Evolutionary conservation across 495 filamentous ascomycete species (phyloP), one percentile per base, ranked within the genome.

Genomic region (Hypoxylon crocopeplum): DNA sequence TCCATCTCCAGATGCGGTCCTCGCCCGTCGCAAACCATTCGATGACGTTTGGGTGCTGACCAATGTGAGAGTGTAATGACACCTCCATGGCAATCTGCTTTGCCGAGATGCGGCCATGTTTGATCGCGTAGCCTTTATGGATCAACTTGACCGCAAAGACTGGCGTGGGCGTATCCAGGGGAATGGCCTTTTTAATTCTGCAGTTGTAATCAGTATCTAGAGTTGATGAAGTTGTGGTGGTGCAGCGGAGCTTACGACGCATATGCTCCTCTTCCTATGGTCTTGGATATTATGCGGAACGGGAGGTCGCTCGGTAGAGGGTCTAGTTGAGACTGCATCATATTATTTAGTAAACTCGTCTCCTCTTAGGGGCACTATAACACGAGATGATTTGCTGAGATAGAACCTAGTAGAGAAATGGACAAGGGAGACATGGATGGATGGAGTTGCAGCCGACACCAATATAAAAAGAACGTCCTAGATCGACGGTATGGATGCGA

Each of bases 61-160:
- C 89, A 38, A 97, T 87, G 66, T 92, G 86, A 29, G 82, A 84
- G 75, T 99, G 94, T 6, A 98, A 83, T 7, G 88, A 90, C 25
- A 93, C 86, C 74, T 99, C 94, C 77, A 95, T 86, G 54, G 83
- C 80, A 33, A 99, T 83, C 73, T 98, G 94, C 68, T 93, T 90
- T 17, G 88, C 82, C 25, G 86, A 90, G 59, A 99, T 88, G 54
- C 90, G 89, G 70, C 94, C 94, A 79, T 93, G 86, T 53, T 87
- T 86, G 55, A 90, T 79, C 48, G 95, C 94, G 71, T 96, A 94
- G 50, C 88, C 88, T 75, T 98, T 98, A 78, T 98, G 91, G 69
- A 99, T 97, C 74, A 98, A 91, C 76, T 99, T 99, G 70, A 97
- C 91, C 6, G 94, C 94, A 74, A 99, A 97, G 66, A 98, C 77